These are phyloP conservation scores for Fusarium burgessii DNA, from an alignment of 2,329 filamentous ascomycete genomes.

Conservation along the genomic window DNA sequence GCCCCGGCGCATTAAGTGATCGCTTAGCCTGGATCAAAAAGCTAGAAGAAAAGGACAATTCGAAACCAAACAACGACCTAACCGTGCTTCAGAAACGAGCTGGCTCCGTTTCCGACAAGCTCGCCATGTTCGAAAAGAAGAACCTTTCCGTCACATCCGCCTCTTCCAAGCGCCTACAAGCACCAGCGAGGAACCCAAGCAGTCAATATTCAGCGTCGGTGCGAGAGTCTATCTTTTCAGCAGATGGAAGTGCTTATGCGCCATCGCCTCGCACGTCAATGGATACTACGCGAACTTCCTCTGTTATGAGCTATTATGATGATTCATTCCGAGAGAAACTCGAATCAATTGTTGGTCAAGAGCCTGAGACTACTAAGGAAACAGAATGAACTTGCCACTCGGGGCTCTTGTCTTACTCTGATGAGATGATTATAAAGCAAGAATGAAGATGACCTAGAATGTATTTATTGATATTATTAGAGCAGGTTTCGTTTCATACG, in stretches of 20 bases:
- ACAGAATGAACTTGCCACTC: not conserved
- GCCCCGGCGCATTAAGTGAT: constrained; percentile 11
- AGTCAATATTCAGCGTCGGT: constrained; percentile 2
- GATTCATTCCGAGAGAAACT: constrained; percentile 31
- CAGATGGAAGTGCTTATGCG: constrained; percentile 1
- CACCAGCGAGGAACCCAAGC: constrained; percentile 3
- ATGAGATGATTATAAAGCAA: not conserved
- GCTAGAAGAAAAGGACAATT: constrained; percentile 13
- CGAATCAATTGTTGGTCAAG: constrained; percentile 24
- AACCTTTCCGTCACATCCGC: constrained; percentile 2
- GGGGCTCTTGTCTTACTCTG: not conserved
- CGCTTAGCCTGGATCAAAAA: constrained; percentile 25
- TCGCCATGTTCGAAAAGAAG: constrained; percentile 31
- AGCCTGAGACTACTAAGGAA: not conserved
- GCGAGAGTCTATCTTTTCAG: constrained; percentile 24
- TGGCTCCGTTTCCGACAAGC: constrained; percentile 25
- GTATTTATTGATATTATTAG: constrained; percentile 5
- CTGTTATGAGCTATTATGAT: constrained; percentile 31
- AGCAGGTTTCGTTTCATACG: not conserved
- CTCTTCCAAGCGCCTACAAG: not conserved
- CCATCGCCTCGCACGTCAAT: constrained; percentile 21
- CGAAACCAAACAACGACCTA: constrained; percentile 13
- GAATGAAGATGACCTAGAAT: constrained; percentile 8
- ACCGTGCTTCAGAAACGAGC: constrained; percentile 12
- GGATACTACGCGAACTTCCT: constrained; percentile 21